Percentiles rank a stretch among this genome's conserved stretches.
Evolutionary conservation across 768 basidiomycete genomes (phyloP).

Genomic region (Tephrocybe sp.): DNA sequence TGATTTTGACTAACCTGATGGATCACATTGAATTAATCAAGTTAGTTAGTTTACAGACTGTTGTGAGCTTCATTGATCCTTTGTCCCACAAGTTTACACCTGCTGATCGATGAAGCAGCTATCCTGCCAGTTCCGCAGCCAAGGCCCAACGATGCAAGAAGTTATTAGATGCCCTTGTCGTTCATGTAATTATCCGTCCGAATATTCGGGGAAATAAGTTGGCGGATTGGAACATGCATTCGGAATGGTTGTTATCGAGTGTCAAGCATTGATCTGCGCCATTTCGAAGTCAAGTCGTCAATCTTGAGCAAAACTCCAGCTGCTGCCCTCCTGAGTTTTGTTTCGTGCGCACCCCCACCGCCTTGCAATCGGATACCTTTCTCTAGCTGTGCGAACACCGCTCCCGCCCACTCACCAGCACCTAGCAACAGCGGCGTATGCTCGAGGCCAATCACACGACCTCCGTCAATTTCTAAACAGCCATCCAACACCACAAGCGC

Average conservation of each 20-base stretch:
- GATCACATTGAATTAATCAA: no score
- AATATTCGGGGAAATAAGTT: no score
- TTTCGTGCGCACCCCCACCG: slow-evolving; percentile 63
- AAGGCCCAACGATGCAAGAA: no score
- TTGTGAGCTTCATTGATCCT: no score
- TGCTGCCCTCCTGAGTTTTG: slow-evolving; percentile 61
- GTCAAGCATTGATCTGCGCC: slow-evolving; percentile 64
- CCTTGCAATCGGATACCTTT: slow-evolving; percentile 59
- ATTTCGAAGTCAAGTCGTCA: slow-evolving; percentile 65
- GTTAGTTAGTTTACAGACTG: no score
- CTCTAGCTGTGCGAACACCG: slow-evolving; percentile 63
- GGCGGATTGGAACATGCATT: slow-evolving; percentile 22
- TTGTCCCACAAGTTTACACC: no score
- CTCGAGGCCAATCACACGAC: slow-evolving; percentile 70
- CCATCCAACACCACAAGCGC: slow-evolving; percentile 74
- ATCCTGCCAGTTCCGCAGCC: no score
- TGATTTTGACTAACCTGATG: no score
- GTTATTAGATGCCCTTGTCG: no score
- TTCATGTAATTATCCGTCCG: no score
- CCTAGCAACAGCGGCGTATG: slow-evolving; percentile 70
- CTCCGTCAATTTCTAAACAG: slow-evolving; percentile 73
- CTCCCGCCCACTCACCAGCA: slow-evolving; percentile 77
- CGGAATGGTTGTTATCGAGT: slow-evolving; percentile 14
- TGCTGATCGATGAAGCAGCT: no score
- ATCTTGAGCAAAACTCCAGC: slow-evolving; percentile 83